Evolutionary conservation across 2,329 filamentous ascomycete species (phyloP).

Genomic region (Aschersonia sp.): DNA sequence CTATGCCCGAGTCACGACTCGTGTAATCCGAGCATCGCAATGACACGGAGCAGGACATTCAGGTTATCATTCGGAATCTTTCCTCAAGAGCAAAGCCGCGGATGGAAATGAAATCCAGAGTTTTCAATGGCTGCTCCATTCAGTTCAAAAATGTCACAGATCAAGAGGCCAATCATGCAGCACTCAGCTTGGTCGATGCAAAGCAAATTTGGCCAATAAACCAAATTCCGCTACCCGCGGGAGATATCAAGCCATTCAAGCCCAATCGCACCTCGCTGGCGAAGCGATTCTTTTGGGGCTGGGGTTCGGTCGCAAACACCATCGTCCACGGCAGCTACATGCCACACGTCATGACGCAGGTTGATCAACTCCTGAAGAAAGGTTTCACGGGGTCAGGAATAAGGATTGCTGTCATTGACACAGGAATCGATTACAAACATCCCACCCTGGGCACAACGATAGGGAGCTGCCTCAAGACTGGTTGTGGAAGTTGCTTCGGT

Average conservation of each 20-base stretch:
- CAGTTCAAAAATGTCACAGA: not conserved
- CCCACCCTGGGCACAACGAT: constrained; percentile 24
- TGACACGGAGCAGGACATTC: not conserved
- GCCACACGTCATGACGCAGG: not conserved
- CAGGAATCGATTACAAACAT: constrained; percentile 43
- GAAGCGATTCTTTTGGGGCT: not conserved
- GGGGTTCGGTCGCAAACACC: not conserved
- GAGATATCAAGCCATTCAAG: not conserved
- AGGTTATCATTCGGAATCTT: not conserved
- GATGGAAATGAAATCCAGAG: not conserved
- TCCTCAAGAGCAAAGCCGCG: not conserved
- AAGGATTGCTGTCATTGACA: not conserved
- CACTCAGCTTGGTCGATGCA: not conserved
- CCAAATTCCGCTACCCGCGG: not conserved
- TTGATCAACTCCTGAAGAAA: not conserved
- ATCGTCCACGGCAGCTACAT: not conserved
- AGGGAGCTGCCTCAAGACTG: constrained; percentile 17
- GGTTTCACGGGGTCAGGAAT: constrained; percentile 21
- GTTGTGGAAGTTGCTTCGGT: constrained; percentile 25
- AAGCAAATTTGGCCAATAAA: not conserved
- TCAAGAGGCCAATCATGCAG: not conserved
- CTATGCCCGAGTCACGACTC: not conserved
- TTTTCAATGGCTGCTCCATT: not conserved
- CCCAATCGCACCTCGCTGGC: not conserved
- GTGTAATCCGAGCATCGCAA: not conserved